These are phyloP conservation scores for Senna tora DNA, from an alignment of 306 rosid species.

Conservation along the genomic window DNA sequence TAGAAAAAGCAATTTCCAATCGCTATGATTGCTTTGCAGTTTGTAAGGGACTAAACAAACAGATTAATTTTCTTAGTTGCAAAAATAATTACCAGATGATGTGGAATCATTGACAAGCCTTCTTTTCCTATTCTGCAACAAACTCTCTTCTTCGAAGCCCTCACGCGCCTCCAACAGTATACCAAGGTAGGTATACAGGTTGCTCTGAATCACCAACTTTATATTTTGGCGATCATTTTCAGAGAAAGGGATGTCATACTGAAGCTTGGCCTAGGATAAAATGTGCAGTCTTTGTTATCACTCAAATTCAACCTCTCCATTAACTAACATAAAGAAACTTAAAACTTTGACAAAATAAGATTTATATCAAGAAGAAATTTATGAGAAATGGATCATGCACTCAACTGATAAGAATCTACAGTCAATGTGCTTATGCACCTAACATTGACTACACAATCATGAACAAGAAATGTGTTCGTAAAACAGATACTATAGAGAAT, in stretches of 20 bases:
- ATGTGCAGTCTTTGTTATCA: constrained; percentile 24
- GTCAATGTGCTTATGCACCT: not conserved
- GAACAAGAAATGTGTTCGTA: not conserved
- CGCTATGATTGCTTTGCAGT: not conserved
- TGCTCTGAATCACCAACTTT: constrained; percentile 66
- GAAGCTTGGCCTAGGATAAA: constrained; percentile 64
- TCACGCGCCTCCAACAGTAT: constrained; percentile 68
- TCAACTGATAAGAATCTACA: not conserved
- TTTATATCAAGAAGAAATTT: constrained; percentile 2
- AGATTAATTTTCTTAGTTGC: not conserved
- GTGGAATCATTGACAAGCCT: constrained; percentile 42
- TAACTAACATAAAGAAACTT: not conserved
- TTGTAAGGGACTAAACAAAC: not conserved
- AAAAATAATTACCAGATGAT: constrained; percentile 58
- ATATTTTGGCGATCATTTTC: constrained; percentile 60
- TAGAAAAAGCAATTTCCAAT: no score
- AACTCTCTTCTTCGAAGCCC: constrained; percentile 69
- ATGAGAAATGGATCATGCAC: not conserved
- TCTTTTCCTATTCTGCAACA: constrained; percentile 40
- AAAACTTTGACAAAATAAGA: not conserved
- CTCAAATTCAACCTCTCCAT: constrained; percentile 1
- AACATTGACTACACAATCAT: not conserved
- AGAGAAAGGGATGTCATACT: constrained; percentile 63
- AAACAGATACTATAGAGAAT: not conserved
- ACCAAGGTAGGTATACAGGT: constrained; percentile 58